Conservation (phyloP, 1,284 basidiomycete species). For the Puccinia triticina region DNA sequence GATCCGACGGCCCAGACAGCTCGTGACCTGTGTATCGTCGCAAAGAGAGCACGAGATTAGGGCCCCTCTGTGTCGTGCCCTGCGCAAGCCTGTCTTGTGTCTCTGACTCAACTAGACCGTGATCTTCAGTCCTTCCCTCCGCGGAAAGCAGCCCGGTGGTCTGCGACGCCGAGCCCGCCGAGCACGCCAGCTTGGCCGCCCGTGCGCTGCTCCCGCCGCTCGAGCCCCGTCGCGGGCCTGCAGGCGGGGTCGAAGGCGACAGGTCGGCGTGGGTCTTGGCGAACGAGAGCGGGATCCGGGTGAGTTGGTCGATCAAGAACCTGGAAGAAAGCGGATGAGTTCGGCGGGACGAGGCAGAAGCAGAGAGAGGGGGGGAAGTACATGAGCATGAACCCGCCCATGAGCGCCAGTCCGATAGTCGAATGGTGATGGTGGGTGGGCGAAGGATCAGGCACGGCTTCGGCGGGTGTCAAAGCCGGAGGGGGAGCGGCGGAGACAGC, state of each 20-base stretch:
- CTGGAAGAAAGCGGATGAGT: conserved; percentile 40
- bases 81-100: neutral
- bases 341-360: conserved; percentile 30
- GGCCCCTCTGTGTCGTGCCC: neutral
- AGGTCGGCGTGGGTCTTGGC: neutral
- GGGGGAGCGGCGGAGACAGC: neutral
- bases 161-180: conserved; percentile 42
- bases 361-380: conserved; percentile 71
- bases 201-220: conserved; percentile 56
- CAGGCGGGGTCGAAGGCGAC: no score
- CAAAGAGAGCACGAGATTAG: neutral
- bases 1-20: neutral
- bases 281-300: conserved; percentile 56
- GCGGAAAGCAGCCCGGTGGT: conserved; percentile 23
- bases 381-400: conserved; percentile 83
- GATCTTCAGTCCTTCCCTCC: conserved; percentile 30
- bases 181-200: conserved; percentile 54
- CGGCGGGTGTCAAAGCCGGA: neutral
- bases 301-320: conserved; percentile 57
- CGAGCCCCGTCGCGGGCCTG: neutral
- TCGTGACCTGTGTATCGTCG: neutral
- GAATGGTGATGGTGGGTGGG: conserved; percentile 55
- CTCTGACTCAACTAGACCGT: conserved; percentile 31
- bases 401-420: conserved; percentile 72
- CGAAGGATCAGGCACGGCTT: neutral